phyloP scores from a whole-genome alignment of 164 flowering plant species.

The Vitis riparia region DNA sequence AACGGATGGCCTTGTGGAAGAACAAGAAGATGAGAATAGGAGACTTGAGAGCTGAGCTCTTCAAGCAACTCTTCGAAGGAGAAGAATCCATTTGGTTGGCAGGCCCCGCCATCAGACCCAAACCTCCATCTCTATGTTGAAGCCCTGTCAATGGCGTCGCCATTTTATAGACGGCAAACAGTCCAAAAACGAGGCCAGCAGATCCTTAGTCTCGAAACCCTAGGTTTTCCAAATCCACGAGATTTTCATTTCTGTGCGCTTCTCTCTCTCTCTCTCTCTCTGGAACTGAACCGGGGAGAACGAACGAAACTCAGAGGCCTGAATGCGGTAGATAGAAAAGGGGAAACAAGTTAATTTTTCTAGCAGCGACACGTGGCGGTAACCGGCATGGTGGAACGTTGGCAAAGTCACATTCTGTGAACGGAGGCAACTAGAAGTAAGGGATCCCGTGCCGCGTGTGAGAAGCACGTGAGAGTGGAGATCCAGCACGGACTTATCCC shows the following conservation, averaged over 20 bases:
- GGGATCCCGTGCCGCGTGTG: neutral
- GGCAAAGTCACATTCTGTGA: too few species aligned
- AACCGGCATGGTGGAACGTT: conserved; percentile 9
- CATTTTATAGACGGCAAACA: conserved; percentile 26
- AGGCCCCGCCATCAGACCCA: conserved; percentile 49
- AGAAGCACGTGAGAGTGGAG: neutral
- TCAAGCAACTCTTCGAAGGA: conserved; percentile 23
- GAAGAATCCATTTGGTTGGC: conserved; percentile 40
- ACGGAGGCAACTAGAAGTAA: too few species aligned
- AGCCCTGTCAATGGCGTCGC: conserved; percentile 68
- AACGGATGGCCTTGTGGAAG: conserved; percentile 83
- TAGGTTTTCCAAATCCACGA: conserved; percentile 8
- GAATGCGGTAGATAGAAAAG: conserved; percentile 16
- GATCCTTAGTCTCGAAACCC: conserved; percentile 21
- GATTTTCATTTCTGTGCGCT: neutral
- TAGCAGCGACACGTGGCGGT: conserved; percentile 24
- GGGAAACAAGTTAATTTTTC: neutral
- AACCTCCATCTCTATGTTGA: conserved; percentile 41
- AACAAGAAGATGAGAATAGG: conserved; percentile 82
- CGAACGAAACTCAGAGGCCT: neutral
- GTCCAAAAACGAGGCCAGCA: neutral
- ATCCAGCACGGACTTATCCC: neutral
- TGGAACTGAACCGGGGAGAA: neutral
- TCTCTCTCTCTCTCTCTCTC: conserved; percentile 5
- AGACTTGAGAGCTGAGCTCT: conserved; percentile 39